These are phyloP conservation scores for Globisporangium megalacanthum DNA, from an alignment of 352 stramenopile species.

Conservation along the genomic window DNA sequence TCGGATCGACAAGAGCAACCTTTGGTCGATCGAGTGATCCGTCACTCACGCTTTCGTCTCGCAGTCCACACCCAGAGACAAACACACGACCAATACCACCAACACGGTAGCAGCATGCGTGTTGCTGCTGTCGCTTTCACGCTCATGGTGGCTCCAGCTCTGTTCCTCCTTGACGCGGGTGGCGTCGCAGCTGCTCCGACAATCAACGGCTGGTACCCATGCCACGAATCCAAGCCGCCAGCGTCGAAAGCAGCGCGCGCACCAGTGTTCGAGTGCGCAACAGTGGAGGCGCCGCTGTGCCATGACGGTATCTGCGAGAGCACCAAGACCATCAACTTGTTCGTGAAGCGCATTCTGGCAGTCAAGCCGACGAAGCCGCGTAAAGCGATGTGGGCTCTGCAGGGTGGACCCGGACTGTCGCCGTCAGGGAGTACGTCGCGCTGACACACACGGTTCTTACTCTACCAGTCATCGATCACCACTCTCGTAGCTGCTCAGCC, in stretches of 20 bases:
- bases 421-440: constrained; percentile 11
- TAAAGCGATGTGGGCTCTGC: constrained; percentile 18
- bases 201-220: background rate
- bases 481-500: too few relatives aligned
- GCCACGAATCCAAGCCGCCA: background rate
- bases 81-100: too few relatives aligned
- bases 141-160: too few relatives aligned
- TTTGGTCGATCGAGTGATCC: too few relatives aligned
- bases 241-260: background rate
- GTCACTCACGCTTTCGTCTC: too few relatives aligned
- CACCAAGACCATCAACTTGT: constrained; percentile 47
- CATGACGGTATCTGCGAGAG: constrained; percentile 58
- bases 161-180: too few relatives aligned
- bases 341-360: constrained; percentile 27
- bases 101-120: too few relatives aligned
- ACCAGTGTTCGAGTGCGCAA: constrained; percentile 38
- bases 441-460: too few relatives aligned
- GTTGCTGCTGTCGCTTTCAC: too few relatives aligned
- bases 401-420: constrained; percentile 16
- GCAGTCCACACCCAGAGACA: too few relatives aligned
- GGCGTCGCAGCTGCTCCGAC: background rate
- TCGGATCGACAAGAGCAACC: too few relatives aligned
- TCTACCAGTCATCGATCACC: background rate
- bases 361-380: background rate
- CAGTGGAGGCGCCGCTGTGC: constrained; percentile 64